Base-by-base conservation (phyloP, 192 early-diverging fungal species). In the Backusella australiensis region DNA sequence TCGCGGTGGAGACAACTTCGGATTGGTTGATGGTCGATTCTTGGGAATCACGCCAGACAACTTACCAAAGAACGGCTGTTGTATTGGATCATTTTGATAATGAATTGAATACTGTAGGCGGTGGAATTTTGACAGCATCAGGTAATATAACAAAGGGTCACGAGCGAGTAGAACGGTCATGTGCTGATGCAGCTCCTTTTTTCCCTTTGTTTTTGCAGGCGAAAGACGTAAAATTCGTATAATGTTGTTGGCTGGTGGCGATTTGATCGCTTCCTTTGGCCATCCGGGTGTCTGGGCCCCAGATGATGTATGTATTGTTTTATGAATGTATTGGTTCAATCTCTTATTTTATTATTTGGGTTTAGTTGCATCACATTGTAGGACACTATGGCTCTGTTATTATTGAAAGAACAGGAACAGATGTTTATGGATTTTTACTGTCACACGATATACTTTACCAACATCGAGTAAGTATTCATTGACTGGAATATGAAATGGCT, bases 31-130 rank as follows among this genome's bases (percentile, higher is more conserved):
- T 97, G 94, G 95, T 98, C 17, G 98, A 99, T 86, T 84, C 90
- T 56, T 99, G 98, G 98, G 98, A 99, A 80, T 86, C 92, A 63
- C 72, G 90, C 63, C 94, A 96, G 80, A 83, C 85, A 21, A 89
- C 88, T 39, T 98, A 96, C 72, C 91, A 92, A 78, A 84, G 94
- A 35, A 98, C 98, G 0, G 94, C 94, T 1, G 85, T 93, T 77
- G 98, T 98, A 3, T 80, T 99, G 34, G 96, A 98, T 85, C 98
- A 99, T 81, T 97, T 99, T 84, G 89, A 98, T 76, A 80, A 94
- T 14, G 90, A 96, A 81, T 81, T 99, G 68, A 99, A 99, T 79
- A 86, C 79, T 1, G 83, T 86, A 2, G 82, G 88, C 39, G 93
- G 94, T 41, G 96, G 96, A 14, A 83, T 95, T 71, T 32, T 67